These are phyloP conservation scores for Penicillium soppii DNA, from an alignment of 495 filamentous ascomycete genomes.

Conservation along the genomic window DNA sequence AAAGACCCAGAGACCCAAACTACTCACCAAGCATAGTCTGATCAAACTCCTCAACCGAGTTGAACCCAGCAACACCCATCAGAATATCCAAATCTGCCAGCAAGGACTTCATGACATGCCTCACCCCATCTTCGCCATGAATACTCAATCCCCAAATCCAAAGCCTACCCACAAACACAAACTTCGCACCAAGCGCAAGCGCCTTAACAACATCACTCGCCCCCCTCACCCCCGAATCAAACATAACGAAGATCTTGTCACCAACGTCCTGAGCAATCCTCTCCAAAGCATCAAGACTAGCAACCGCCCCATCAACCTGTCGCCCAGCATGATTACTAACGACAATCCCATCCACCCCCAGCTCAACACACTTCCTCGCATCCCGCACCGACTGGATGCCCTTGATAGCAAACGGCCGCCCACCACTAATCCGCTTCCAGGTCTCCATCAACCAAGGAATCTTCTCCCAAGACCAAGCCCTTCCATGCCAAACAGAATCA, in stretches of 20 bases:
- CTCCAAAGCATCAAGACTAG: slow-evolving; percentile 57
- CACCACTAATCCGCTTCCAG: slow-evolving; percentile 53
- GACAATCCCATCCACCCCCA: slow-evolving; percentile 55
- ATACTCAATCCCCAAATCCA: slow-evolving; percentile 64
- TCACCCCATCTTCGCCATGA: slow-evolving; percentile 58
- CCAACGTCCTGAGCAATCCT: slow-evolving; percentile 63
- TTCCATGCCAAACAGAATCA: slow-evolving; percentile 64
- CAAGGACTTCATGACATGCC: slow-evolving; percentile 64
- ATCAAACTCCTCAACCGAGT: slow-evolving; percentile 53
- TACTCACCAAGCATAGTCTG: slow-evolving; percentile 35
- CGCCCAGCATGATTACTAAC: slow-evolving; percentile 62
- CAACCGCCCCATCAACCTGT: slow-evolving; percentile 62
- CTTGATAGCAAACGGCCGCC: slow-evolving; percentile 56
- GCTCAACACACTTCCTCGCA: slow-evolving; percentile 53
- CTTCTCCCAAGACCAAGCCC: slow-evolving; percentile 59
- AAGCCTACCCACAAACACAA: slow-evolving; percentile 61
- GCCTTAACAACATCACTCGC: slow-evolving; percentile 62
- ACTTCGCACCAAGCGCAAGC: slow-evolving; percentile 61
- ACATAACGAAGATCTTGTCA: slow-evolving; percentile 55
- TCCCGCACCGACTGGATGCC: slow-evolving; percentile 56
- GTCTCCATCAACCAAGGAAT: slow-evolving; percentile 53
- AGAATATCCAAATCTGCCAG: slow-evolving; percentile 67
- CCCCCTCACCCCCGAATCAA: slow-evolving; percentile 59
- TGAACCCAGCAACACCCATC: slow-evolving; percentile 64
- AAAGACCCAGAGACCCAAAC: neutral